Conservation (phyloP, 1,284 basidiomycete species). For the Apiotrichum sp. region DNA sequence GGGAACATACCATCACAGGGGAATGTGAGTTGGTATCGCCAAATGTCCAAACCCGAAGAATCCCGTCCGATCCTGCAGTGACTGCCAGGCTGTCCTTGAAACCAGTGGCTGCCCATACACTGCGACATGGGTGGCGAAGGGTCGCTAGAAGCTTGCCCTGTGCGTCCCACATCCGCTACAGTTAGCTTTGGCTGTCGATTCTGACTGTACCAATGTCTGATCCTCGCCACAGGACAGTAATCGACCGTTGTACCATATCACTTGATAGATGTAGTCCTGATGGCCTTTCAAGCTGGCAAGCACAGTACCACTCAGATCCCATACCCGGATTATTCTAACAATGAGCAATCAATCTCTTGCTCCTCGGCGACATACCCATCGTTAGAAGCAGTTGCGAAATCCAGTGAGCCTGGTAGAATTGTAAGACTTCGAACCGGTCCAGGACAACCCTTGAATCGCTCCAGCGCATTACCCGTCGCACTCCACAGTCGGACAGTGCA, state of each 20-base stretch:
- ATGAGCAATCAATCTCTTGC: neutral
- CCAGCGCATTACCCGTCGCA: conserved; percentile 15
- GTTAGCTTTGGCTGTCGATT: neutral
- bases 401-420: conserved; percentile 15
- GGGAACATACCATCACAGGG: too few relatives aligned
- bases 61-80: conserved; percentile 33
- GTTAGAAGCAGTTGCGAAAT: conserved; percentile 14
- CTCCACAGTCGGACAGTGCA: conserved; percentile 27
- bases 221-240: conserved; percentile 35
- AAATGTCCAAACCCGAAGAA: conserved; percentile 22
- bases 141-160: neutral
- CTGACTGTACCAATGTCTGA: conserved; percentile 25
- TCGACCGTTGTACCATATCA: conserved; percentile 3
- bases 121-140: conserved; percentile 32
- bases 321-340: conserved; percentile 23
- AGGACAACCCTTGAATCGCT: conserved; percentile 26
- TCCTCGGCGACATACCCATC: neutral
- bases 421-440: conserved; percentile 30
- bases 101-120: conserved; percentile 28
- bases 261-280: conserved; percentile 31
- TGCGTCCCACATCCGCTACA: conserved; percentile 20
- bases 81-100: conserved; percentile 30
- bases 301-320: conserved; percentile 20
- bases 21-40: too few relatives aligned
- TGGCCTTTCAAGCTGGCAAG: conserved; percentile 19